Evolutionary conservation across 768 basidiomycete genomes (phyloP), one percentile per base, ranked within the genome.

Genomic region (Polyporus arcularius): DNA sequence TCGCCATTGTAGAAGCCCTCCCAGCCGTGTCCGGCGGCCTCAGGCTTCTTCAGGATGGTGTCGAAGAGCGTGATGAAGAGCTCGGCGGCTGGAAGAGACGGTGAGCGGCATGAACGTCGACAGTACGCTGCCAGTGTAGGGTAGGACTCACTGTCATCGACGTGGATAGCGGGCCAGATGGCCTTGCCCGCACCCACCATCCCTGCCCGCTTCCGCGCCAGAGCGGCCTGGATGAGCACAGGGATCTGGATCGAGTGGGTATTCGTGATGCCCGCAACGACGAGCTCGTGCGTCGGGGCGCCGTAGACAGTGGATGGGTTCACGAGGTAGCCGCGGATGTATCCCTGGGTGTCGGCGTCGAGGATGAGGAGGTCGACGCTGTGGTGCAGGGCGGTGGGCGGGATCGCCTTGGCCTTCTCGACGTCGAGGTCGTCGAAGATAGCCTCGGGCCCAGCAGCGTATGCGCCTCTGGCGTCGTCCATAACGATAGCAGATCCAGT

Each of bases 101-200:
- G 35, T 35, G 3, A 35, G 35, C 11, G 35, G 11, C 35, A 35
- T 46, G 42, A 2, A 26, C 6, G 48, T 30, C 41, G 32, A 41
- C n/a, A n/a, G n/a, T n/a, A n/a, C n/a, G n/a, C n/a, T 32, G 38
- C 46, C 10, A 35, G 32, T 35, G 32, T 4, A 35, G 10, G 32
- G 32, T 4, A 16, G 7, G 28, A 57, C 76, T 42, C 60, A 85
- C 85, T 72, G 39, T 87, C 85, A 46, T 80, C 72, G 52, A 86
- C 78, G 59, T 85, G 78, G 21, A 87, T 80, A 60, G 83, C 75
- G 0, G 81, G 79, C 87, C 85, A 89, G 8, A 84, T 49, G 54
- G 88, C 85, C 66, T 77, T 72, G 1, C 88, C 88, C 46, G 77
- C 66, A 0, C 87, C 86, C 4, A 88, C 74, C 65, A 84, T 72